These are phyloP conservation scores for Pichia sp. DNA, from an alignment of 1,139 yeast species.

Conservation along the genomic window DNA sequence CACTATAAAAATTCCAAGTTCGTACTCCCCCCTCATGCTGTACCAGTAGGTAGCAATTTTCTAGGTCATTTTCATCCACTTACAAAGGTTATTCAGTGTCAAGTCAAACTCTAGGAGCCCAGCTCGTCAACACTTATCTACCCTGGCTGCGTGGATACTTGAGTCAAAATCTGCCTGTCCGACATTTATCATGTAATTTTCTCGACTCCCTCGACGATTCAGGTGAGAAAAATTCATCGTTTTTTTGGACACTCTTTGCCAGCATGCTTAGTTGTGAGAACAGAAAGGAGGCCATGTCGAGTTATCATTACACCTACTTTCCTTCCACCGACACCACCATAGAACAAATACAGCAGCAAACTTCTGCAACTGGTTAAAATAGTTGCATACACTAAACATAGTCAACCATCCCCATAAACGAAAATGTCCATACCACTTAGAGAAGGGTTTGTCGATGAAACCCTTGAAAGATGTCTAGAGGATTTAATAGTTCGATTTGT, in stretches of 20 bases:
- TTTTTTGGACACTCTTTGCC: neutral
- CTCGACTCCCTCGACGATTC: neutral
- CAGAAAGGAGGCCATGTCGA: neutral
- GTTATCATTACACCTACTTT: neutral
- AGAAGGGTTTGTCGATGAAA: slow-evolving; percentile 52
- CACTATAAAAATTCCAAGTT: no score
- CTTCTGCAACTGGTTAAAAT: neutral
- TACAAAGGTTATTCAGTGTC: no score
- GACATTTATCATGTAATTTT: neutral
- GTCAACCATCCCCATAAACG: no score
- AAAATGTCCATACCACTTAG: slow-evolving; percentile 54
- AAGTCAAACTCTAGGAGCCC: no score
- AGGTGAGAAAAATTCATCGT: neutral
- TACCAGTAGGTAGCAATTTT: no score
- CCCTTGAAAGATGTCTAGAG: slow-evolving; percentile 75
- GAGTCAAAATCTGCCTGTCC: no score
- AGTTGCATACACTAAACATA: neutral
- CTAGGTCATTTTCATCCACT: no score
- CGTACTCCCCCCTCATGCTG: no score
- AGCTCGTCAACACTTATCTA: no score
- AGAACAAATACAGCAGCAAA: neutral
- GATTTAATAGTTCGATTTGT: slow-evolving; percentile 87
- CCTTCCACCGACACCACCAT: neutral
- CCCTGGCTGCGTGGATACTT: no score
- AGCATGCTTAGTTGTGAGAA: neutral